Evolutionary conservation across 495 filamentous ascomycete genomes (phyloP), one percentile per base, ranked within the genome.

Genomic region (Pyronema domesticum): DNA sequence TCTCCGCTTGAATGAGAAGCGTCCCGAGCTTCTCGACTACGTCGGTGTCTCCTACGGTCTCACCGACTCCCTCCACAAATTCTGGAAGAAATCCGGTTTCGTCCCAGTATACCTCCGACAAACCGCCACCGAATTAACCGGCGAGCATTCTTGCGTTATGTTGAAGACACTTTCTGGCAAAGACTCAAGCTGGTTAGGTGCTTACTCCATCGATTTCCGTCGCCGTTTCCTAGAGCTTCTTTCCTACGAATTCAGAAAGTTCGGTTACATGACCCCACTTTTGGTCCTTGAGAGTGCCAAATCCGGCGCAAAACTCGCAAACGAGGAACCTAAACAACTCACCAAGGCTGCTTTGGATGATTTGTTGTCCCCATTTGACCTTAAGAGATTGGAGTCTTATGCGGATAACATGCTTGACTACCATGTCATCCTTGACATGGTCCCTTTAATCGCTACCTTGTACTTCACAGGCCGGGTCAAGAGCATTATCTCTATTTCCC

Each of bases 81-180:
- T 99, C 74, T 99, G 93, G 93, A 94, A 94, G 66, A 57, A 68
- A 34, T 75, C 80, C 13, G 73, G 73, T n/a, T 98, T 96, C 64
- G 74, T 76, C 30, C 93, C 91, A 0, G 86, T 98, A 0, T 98
- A 98, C 64, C 74, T 98, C 43, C 80, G 93, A 46, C 93, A 99
- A 74, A 99, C 93, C 3, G 72, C 93, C 6, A 96, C 95, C 63
- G 86, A 95, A 46, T 75, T 99, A 23, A 99, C 91, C 0, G 93
- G 93, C 57, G 93, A 99, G 70, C 89, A 99, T 62, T 89, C 89
- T 0, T 95, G 88, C 66, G 89, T 99, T 36, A 99, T 99, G 93
- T 76, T 99, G 35, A 80, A 85, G 51, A 81, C 84, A 5, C 71
- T 88, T 0, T 75, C 78, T 43, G 76, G 74, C 45, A 76, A 70